Percentiles rank a stretch among this genome's conserved stretches.
Evolutionary conservation across 164 flowering plant species (phyloP).

Genomic region (Buxus sempervirens): DNA sequence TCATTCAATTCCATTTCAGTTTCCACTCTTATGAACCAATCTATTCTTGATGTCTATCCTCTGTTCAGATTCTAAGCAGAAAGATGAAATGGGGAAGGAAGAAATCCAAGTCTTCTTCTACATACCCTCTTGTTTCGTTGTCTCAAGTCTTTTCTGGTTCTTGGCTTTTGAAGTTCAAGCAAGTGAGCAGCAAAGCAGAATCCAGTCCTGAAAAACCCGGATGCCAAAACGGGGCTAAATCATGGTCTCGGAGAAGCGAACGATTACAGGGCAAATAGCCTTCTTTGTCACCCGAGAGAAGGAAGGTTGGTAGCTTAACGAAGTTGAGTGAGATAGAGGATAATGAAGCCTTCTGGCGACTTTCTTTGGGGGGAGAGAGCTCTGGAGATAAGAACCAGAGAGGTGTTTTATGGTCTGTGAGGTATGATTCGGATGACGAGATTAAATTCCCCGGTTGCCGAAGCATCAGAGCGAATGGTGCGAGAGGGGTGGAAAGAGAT

Average conservation of each 20-base stretch:
- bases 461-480: too few species aligned
- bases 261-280: too few species aligned
- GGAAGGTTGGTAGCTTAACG: neutral
- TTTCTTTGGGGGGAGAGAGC: slow-evolving; percentile 42
- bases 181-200: slow-evolving; percentile 26
- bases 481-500: slow-evolving; percentile 8
- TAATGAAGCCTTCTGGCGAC: slow-evolving; percentile 41
- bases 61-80: neutral
- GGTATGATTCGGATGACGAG: slow-evolving; percentile 30
- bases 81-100: slow-evolving; percentile 65
- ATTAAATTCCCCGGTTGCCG: slow-evolving; percentile 25
- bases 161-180: slow-evolving; percentile 69
- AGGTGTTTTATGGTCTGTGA: slow-evolving; percentile 18
- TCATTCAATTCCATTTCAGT: slow-evolving; percentile 3
- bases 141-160: slow-evolving; percentile 51
- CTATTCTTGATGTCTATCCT: too few species aligned
- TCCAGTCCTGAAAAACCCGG: slow-evolving; percentile 20
- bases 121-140: slow-evolving; percentile 25
- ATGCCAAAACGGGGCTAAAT: slow-evolving; percentile 17
- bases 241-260: slow-evolving; percentile 5
- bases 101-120: slow-evolving; percentile 22
- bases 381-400: slow-evolving; percentile 19
- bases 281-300: slow-evolving; percentile 4
- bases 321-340: neutral
- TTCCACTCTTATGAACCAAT: too few species aligned